Evolutionary conservation across 306 rosid species (phyloP).

Genomic region (Hippophae gyantsensis): DNA sequence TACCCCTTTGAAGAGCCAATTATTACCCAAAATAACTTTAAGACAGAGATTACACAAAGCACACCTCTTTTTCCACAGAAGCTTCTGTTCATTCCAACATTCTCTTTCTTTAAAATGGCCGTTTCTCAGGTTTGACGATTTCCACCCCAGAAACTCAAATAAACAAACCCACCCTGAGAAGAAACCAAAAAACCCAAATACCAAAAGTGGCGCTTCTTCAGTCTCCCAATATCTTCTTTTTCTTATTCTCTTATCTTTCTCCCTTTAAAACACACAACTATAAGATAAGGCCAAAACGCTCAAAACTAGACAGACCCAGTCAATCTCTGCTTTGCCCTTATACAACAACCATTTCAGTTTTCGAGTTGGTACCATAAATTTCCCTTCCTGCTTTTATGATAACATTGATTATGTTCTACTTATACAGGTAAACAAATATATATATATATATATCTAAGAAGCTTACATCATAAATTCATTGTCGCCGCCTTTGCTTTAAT

Average conservation of each 20-base stretch:
- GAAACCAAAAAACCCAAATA: constrained; percentile 13
- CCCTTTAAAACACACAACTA: constrained; percentile 18
- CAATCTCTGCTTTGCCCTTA: constrained; percentile 10
- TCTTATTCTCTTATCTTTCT: background rate
- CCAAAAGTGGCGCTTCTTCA: constrained; percentile 22
- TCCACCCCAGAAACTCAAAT: constrained; percentile 6
- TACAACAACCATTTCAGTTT: constrained; percentile 15
- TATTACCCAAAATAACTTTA: background rate
- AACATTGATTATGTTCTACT: constrained; percentile 35
- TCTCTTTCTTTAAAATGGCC: constrained; percentile 9
- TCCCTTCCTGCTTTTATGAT: constrained; percentile 24
- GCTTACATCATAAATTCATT: background rate
- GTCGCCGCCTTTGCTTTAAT: constrained; percentile 79
- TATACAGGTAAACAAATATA: background rate
- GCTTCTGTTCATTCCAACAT: constrained; percentile 3
- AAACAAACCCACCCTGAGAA: background rate
- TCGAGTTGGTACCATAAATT: constrained; percentile 24
- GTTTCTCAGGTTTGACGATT: background rate
- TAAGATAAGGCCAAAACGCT: constrained; percentile 12
- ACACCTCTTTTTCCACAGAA: constrained; percentile 16
- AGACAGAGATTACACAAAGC: constrained; percentile 15
- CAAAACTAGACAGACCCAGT: constrained; percentile 12
- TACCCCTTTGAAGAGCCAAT: constrained; percentile 2
- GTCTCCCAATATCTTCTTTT: constrained; percentile 1
- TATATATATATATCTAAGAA: background rate